A percentile compares a stretch with the other conserved stretches of the same genome.
phyloP scores from a whole-genome alignment of 2,329 filamentous ascomycete species.

The Penicillium sp. region DNA sequence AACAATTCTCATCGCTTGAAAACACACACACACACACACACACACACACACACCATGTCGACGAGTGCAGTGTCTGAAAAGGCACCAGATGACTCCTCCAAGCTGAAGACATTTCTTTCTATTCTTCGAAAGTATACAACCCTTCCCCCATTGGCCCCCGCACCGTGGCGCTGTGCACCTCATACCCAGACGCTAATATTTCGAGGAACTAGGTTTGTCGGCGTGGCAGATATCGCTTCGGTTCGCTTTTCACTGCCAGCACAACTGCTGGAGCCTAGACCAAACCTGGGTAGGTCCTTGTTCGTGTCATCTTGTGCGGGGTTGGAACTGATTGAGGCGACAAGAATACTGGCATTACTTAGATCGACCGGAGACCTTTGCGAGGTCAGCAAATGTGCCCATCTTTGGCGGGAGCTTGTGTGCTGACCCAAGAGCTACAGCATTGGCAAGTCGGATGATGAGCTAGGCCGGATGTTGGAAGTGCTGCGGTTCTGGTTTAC shows the following conservation, averaged over 20 bases:
- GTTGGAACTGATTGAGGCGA: conserved; percentile 10
- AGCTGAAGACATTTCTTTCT: conserved; percentile 82
- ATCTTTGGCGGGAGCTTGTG: conserved; percentile 18
- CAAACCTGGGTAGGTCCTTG: conserved; percentile 68
- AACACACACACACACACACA: too few relatives aligned
- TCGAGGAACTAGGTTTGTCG: conserved; percentile 71
- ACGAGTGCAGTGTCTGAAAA: conserved; percentile 50
- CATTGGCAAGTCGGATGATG: conserved; percentile 85
- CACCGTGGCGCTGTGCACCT: neutral
- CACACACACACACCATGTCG: conserved; percentile 30
- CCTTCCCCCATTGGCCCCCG: neutral
- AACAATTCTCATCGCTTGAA: neutral
- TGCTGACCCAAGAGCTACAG: conserved; percentile 48
- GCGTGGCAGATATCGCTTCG: conserved; percentile 89
- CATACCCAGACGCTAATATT: neutral
- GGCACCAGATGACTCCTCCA: conserved; percentile 74
- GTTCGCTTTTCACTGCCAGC: conserved; percentile 95
- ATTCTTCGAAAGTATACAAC: conserved; percentile 78
- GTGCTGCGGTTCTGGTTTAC: conserved; percentile 98
- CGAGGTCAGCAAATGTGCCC: conserved; percentile 49
- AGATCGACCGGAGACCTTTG: conserved; percentile 89
- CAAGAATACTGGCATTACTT: conserved; percentile 98
- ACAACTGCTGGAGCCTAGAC: conserved; percentile 91
- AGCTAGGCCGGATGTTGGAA: conserved; percentile 89
- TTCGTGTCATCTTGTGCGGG: conserved; percentile 1